Conservation (phyloP, 1,139 yeast genomes). For the Torulaspora globosa region DNA sequence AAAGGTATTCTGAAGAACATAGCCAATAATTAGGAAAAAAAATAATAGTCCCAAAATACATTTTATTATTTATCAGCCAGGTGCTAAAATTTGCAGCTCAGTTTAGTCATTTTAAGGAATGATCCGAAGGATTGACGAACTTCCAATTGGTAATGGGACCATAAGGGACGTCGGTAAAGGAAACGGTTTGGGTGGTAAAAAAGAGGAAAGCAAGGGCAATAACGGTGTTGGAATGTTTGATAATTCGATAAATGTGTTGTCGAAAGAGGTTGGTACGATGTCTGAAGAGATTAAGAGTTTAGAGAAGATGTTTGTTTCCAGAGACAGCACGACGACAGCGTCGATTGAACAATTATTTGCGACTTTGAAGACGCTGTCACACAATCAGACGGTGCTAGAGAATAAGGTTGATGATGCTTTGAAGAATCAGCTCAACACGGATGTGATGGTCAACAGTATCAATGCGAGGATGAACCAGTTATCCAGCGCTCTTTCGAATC, state of each 20-base stretch:
- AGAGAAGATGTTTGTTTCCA: slow-evolving; percentile 15
- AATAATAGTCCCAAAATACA: background rate
- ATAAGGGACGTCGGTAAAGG: slow-evolving; percentile 1
- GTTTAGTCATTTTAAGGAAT: background rate
- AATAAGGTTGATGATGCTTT: slow-evolving; percentile 36
- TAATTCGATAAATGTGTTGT: slow-evolving; percentile 3
- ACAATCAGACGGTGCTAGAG: slow-evolving; percentile 36
- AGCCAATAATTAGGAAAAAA: background rate
- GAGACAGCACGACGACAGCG: slow-evolving; percentile 16
- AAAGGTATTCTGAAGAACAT: background rate
- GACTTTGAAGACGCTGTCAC: slow-evolving; percentile 31
- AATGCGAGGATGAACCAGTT: slow-evolving; percentile 25
- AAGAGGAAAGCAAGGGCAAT: background rate
- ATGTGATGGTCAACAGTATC: slow-evolving; percentile 33
- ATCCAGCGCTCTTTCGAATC: slow-evolving; percentile 5
- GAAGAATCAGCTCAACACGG: slow-evolving; percentile 37
- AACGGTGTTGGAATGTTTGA: background rate
- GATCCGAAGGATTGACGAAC: slow-evolving; percentile 1
- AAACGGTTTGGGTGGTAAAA: background rate
- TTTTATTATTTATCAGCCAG: background rate
- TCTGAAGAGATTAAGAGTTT: slow-evolving; percentile 13
- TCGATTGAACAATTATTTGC: slow-evolving; percentile 17
- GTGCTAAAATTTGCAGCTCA: background rate
- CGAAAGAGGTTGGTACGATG: slow-evolving; percentile 8
- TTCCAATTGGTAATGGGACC: background rate